These are phyloP conservation scores for Phytopythium montanum DNA, from an alignment of 352 stramenopile species.

Conservation along the genomic window DNA sequence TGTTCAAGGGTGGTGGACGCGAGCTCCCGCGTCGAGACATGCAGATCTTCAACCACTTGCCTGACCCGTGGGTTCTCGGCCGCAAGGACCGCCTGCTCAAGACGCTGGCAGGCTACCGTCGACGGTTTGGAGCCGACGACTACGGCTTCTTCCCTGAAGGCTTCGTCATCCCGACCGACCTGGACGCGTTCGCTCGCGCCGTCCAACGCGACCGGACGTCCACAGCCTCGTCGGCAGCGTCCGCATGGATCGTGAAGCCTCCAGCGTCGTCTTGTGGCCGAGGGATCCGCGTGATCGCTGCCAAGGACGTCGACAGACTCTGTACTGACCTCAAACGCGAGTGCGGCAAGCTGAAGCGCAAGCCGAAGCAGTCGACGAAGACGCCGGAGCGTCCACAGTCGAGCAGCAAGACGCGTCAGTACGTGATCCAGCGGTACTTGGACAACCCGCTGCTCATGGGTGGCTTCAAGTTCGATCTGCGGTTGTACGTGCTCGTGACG, in stretches of 20 bases:
- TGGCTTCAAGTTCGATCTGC: constrained; percentile 89
- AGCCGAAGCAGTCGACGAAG: background rate
- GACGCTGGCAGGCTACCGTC: constrained; percentile 55
- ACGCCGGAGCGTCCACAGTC: constrained; percentile 4
- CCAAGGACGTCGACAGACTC: constrained; percentile 28
- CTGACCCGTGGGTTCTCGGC: constrained; percentile 87
- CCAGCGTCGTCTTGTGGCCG: constrained; percentile 81
- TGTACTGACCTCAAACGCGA: constrained; percentile 3
- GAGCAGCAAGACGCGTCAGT: constrained; percentile 23
- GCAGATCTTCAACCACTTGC: constrained; percentile 89
- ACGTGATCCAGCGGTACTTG: constrained; percentile 82
- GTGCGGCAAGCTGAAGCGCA: constrained; percentile 8
- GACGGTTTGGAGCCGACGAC: constrained; percentile 40
- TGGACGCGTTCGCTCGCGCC: constrained; percentile 48
- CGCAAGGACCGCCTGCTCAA: constrained; percentile 88
- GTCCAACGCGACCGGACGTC: constrained; percentile 32
- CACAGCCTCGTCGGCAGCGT: background rate
- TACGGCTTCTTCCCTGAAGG: constrained; percentile 86
- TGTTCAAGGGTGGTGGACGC: constrained; percentile 30
- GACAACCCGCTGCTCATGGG: constrained; percentile 69
- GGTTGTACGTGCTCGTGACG: constrained; percentile 89
- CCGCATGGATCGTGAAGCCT: constrained; percentile 86
- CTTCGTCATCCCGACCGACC: constrained; percentile 78
- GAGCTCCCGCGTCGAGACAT: constrained; percentile 14
- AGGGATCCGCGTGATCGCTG: constrained; percentile 77